phyloP scores from a whole-genome alignment of 495 filamentous ascomycete species.

The Bacidia rubella region DNA sequence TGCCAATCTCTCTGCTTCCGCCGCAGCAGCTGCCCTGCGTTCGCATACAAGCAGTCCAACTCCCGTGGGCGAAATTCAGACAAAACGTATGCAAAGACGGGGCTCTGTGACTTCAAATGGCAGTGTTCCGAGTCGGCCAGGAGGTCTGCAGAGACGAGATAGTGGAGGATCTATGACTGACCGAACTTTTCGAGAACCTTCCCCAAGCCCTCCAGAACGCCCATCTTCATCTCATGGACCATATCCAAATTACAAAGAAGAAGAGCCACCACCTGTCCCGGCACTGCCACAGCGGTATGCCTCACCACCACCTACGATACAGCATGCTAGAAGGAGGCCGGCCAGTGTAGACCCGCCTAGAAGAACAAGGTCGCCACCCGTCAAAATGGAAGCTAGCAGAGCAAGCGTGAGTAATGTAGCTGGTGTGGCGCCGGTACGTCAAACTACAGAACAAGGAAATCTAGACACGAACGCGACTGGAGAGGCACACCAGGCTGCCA shows the following conservation, averaged over 20 bases:
- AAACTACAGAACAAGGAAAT: background rate
- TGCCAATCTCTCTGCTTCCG: constrained; percentile 60
- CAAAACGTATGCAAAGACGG: constrained; percentile 70
- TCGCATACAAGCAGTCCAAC: constrained; percentile 63
- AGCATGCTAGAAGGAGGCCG: constrained; percentile 29
- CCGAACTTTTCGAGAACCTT: constrained; percentile 63
- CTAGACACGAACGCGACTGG: background rate
- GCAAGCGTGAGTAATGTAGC: background rate
- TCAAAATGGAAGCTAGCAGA: background rate
- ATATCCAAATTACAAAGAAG: constrained; percentile 16
- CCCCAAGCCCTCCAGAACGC: constrained; percentile 34
- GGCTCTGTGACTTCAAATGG: constrained; percentile 54
- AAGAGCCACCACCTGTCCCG: constrained; percentile 60
- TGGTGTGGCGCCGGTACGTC: background rate
- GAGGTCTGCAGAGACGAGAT: constrained; percentile 42
- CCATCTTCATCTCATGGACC: constrained; percentile 28
- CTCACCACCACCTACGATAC: constrained; percentile 15
- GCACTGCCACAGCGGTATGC: constrained; percentile 43
- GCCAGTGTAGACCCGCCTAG: constrained; percentile 40
- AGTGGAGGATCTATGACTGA: constrained; percentile 77
- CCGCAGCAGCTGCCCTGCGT: constrained; percentile 70
- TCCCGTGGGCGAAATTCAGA: constrained; percentile 66
- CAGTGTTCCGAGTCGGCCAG: constrained; percentile 29
- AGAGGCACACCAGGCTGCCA: constrained; percentile 11
- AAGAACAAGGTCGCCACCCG: constrained; percentile 18